These are phyloP conservation scores for Sporothrix variecibatus DNA, from an alignment of 2,329 filamentous ascomycete species.

Conservation along the genomic window DNA sequence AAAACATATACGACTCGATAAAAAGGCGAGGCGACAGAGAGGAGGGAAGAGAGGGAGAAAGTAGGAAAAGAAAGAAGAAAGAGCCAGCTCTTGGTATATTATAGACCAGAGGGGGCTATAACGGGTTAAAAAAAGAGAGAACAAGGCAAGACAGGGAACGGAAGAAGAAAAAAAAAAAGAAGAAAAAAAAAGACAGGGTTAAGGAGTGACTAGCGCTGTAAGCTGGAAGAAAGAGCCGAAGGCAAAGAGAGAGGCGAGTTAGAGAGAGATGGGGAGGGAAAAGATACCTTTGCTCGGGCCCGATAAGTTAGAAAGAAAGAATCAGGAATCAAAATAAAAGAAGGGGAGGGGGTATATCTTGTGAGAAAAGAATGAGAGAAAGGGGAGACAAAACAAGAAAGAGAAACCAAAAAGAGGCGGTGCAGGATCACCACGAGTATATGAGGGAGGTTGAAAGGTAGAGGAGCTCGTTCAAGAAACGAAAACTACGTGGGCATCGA, in stretches of 20 bases:
- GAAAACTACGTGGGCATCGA: conserved; percentile 23
- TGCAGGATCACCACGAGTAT: conserved; percentile 54
- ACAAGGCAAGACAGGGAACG: background rate
- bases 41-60: conserved; percentile 37
- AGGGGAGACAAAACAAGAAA: conserved; percentile 43
- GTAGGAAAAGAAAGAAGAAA: conserved; percentile 35
- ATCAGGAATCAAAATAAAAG: background rate
- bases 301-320: conserved; percentile 32
- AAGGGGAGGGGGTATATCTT: conserved; percentile 26
- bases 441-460: conserved; percentile 47
- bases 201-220: conserved; percentile 53
- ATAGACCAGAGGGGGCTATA: conserved; percentile 48
- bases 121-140: conserved; percentile 32
- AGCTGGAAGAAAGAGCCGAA: conserved; percentile 3
- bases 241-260: conserved; percentile 32
- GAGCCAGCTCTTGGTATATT: conserved; percentile 58
- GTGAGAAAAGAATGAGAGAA: conserved; percentile 47
- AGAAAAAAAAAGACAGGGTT: conserved; percentile 45
- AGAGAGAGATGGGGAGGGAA: background rate
- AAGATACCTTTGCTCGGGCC: background rate
- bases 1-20: conserved; percentile 14
- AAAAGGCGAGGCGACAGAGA: conserved; percentile 12
- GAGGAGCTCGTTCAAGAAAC: conserved; percentile 35
- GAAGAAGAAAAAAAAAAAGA: background rate
- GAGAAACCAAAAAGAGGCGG: conserved; percentile 46